These are phyloP conservation scores for Myriosclerotinia curreyana DNA, from an alignment of 2,329 filamentous ascomycete species.

Conservation along the genomic window DNA sequence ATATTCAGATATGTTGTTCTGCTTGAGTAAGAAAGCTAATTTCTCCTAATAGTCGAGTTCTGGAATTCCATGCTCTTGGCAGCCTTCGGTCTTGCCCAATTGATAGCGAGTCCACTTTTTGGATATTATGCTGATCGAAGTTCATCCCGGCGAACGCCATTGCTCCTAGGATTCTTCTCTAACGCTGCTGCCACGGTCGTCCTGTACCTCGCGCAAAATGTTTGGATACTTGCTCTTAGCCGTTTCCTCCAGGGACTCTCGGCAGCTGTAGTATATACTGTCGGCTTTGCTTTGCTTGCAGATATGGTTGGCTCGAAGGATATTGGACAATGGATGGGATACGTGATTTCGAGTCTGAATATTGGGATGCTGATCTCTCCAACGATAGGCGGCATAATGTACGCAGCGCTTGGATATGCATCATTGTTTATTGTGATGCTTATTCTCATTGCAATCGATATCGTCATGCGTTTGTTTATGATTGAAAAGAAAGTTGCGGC, in stretches of 20 bases:
- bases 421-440: conserved; percentile 57
- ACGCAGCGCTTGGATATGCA: conserved; percentile 51
- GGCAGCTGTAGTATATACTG: conserved; percentile 69
- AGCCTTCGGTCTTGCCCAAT: conserved; percentile 63
- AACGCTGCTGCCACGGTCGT: conserved; percentile 51
- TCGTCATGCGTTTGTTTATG: conserved; percentile 52
- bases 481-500: conserved; percentile 56
- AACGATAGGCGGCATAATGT: conserved; percentile 26
- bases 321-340: conserved; percentile 59
- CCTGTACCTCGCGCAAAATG: conserved; percentile 50
- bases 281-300: conserved; percentile 65
- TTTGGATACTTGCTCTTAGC: conserved; percentile 16
- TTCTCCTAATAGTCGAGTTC: conserved; percentile 54
- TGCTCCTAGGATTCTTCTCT: conserved; percentile 55
- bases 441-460: conserved; percentile 51
- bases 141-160: conserved; percentile 57
- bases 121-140: conserved; percentile 52
- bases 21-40: conserved; percentile 17
- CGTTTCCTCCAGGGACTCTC: conserved; percentile 40
- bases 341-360: conserved; percentile 56
- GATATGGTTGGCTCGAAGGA: conserved; percentile 63
- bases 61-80: conserved; percentile 70
- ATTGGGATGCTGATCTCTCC: conserved; percentile 55
- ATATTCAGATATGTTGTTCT: background rate
- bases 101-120: conserved; percentile 47